These are phyloP conservation scores for Puccinia polysora DNA, from an alignment of 1,284 basidiomycete genomes.

Conservation along the genomic window DNA sequence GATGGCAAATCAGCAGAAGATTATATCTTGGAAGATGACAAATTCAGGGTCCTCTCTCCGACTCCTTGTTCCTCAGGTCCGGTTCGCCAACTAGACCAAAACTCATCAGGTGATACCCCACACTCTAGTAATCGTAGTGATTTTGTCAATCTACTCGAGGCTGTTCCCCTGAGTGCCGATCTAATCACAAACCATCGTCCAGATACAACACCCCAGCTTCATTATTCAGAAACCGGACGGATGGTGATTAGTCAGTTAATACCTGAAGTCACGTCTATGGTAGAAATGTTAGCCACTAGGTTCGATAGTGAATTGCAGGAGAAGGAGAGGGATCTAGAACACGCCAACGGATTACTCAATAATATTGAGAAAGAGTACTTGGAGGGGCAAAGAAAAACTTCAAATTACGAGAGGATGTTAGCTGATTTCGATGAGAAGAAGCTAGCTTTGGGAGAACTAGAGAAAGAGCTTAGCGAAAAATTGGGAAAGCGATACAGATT, in stretches of 20 bases:
- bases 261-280: slow-evolving; percentile 76
- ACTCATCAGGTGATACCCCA: slow-evolving; percentile 27
- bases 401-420: slow-evolving; percentile 61
- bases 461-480: slow-evolving; percentile 65
- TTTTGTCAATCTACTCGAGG: not conserved
- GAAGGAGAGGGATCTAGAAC: slow-evolving; percentile 84
- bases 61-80: slow-evolving; percentile 55
- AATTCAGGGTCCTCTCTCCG: slow-evolving; percentile 81
- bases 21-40: slow-evolving; percentile 97
- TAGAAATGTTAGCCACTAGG: slow-evolving; percentile 82
- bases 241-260: slow-evolving; percentile 52
- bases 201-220: not conserved
- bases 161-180: slow-evolving; percentile 7
- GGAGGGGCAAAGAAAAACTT: slow-evolving; percentile 69
- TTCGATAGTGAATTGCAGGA: slow-evolving; percentile 89
- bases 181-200: not conserved
- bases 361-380: slow-evolving; percentile 89
- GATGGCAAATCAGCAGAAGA: slow-evolving; percentile 98
- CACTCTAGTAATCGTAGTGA: slow-evolving; percentile 23
- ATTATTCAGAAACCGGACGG: slow-evolving; percentile 31
- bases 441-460: slow-evolving; percentile 62
- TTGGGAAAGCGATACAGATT: slow-evolving; percentile 73
- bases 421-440: slow-evolving; percentile 66
- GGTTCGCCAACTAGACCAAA: slow-evolving; percentile 23
- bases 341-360: slow-evolving; percentile 78